Evolutionary conservation across 768 basidiomycete species (phyloP).

Genomic region (Termitomyces sp.): DNA sequence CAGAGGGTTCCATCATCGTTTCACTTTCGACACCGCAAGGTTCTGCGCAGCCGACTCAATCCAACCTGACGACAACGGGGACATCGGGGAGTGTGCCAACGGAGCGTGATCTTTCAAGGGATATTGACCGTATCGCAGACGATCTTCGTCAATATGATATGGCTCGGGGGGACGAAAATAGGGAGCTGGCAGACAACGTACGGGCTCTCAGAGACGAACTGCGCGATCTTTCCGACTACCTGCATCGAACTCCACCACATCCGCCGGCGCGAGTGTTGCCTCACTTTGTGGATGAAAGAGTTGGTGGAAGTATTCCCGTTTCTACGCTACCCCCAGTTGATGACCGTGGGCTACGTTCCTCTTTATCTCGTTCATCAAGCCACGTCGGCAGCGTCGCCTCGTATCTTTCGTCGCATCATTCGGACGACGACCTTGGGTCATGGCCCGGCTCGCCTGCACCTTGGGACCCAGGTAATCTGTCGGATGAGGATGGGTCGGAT

Average conservation of each 20-base stretch:
- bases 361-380: conserved; percentile 31
- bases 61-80: conserved; percentile 26
- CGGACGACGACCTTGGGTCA: conserved; percentile 45
- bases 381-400: conserved; percentile 31
- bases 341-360: conserved; percentile 17
- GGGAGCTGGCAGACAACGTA: conserved; percentile 61
- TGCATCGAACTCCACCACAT: conserved; percentile 27
- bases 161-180: conserved; percentile 55
- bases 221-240: conserved; percentile 50
- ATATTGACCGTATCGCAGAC: conserved; percentile 44
- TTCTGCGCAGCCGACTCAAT: conserved; percentile 27
- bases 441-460: conserved; percentile 17
- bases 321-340: conserved; percentile 22
- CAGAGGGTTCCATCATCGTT: conserved; percentile 31
- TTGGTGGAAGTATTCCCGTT: conserved; percentile 34
- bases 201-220: conserved; percentile 67
- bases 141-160: conserved; percentile 53
- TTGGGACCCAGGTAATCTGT: conserved; percentile 11
- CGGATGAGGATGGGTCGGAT: conserved; percentile 7
- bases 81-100: conserved; percentile 36
- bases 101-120: conserved; percentile 44
- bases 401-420: conserved; percentile 49
- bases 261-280: conserved; percentile 4
- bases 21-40: conserved; percentile 36
- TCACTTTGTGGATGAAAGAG: conserved; percentile 31